phyloP scores from a whole-genome alignment of 2,329 filamentous ascomycete genomes.

The Fusarium lateritium region DNA sequence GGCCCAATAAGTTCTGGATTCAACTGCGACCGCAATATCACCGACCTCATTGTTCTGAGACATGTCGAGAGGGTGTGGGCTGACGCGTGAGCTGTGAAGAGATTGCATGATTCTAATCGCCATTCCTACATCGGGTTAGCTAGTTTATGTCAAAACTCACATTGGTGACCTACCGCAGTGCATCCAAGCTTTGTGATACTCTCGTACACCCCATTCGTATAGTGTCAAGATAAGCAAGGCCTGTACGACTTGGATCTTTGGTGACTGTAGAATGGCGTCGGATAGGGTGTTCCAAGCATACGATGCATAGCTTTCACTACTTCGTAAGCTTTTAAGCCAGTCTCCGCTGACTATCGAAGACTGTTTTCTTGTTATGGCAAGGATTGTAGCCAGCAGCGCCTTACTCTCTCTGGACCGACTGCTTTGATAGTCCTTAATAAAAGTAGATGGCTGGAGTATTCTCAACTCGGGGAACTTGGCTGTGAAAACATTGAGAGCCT shows the following conservation, averaged over 20 bases:
- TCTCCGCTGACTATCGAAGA: slow-evolving; percentile 22
- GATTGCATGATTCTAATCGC: slow-evolving; percentile 47
- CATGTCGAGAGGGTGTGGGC: slow-evolving; percentile 34
- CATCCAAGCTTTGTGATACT: slow-evolving; percentile 62
- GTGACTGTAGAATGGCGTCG: slow-evolving; percentile 34
- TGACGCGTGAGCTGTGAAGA: slow-evolving; percentile 42
- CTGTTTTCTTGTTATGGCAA: slow-evolving; percentile 39
- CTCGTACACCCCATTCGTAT: slow-evolving; percentile 60
- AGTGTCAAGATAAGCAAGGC: slow-evolving; percentile 57
- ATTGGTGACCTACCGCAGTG: slow-evolving; percentile 45
- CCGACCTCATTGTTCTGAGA: slow-evolving; percentile 31
- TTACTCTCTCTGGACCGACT: slow-evolving; percentile 46
- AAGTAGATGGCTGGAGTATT: slow-evolving; percentile 53
- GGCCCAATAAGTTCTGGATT: slow-evolving; percentile 61
- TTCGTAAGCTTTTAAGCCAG: slow-evolving; percentile 25
- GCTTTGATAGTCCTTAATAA: slow-evolving; percentile 47
- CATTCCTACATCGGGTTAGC: slow-evolving; percentile 23
- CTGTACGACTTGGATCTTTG: slow-evolving; percentile 54
- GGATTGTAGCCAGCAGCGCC: slow-evolving; percentile 38
- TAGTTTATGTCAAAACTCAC: accelerated
- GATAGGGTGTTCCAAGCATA: slow-evolving; percentile 35
- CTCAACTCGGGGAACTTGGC: slow-evolving; percentile 55
- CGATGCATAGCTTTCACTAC: slow-evolving; percentile 25
- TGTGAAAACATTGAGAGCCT: slow-evolving; percentile 54
- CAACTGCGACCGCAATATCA: slow-evolving; percentile 47